Percentiles rank a stretch among this genome's conserved stretches.
These are phyloP conservation scores for Abrus pulchellus DNA, from an alignment of 306 rosid species.

Conservation along the genomic window DNA sequence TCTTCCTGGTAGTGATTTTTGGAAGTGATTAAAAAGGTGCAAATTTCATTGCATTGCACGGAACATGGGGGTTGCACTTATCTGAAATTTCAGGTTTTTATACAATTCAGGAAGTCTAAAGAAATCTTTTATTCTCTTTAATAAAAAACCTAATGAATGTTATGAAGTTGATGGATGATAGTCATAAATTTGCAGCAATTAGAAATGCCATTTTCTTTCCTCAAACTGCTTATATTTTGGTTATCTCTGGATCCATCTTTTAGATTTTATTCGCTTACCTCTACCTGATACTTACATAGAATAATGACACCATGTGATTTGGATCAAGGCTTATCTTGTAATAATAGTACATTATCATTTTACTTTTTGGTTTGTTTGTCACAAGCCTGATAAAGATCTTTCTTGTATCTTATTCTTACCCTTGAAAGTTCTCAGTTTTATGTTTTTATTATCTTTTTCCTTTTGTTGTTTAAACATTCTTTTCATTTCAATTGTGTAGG, in stretches of 20 bases:
- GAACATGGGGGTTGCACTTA: background rate
- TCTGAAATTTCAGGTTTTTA: conserved; percentile 5
- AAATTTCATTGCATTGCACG: background rate
- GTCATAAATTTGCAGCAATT: conserved; percentile 7
- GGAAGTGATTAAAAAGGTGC: background rate
- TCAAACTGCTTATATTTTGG: conserved; percentile 32
- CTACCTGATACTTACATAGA: conserved; percentile 1
- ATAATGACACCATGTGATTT: background rate
- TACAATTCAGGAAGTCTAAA: background rate
- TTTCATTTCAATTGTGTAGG: conserved; percentile 9
- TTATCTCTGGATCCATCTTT: conserved; percentile 21
- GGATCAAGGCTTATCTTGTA: conserved; percentile 15
- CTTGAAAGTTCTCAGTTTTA: background rate
- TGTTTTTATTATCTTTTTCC: conserved; percentile 6
- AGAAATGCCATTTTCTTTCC: background rate
- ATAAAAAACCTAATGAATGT: background rate
- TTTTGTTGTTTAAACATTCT: conserved; percentile 23
- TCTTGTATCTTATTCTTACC: background rate
- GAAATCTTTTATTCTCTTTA: background rate
- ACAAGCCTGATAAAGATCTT: background rate
- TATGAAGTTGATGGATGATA: background rate
- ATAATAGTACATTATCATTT: background rate
- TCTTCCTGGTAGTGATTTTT: conserved; percentile 2
- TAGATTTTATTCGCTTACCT: conserved; percentile 2
- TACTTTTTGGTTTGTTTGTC: background rate